Percentiles rank a stretch among this genome's conserved stretches.
Conservation (phyloP, 2,329 filamentous ascomycete genomes). For the Cladophialophora chaetospira region DNA sequence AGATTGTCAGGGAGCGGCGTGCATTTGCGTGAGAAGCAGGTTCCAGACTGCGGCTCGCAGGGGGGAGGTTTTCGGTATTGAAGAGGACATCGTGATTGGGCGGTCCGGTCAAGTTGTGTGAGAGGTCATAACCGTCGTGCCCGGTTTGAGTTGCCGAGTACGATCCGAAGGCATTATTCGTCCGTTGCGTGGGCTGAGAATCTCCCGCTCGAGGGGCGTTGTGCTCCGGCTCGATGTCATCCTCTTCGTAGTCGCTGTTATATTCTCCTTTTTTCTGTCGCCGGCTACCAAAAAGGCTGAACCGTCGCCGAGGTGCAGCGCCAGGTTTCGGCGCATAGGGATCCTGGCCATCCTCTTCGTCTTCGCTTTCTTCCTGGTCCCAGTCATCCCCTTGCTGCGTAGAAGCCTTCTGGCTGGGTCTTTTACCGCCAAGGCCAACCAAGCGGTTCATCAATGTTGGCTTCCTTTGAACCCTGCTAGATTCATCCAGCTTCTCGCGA, state of each 20-base stretch:
- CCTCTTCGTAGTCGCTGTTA: slow-evolving; percentile 24
- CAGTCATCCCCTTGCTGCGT: slow-evolving; percentile 34
- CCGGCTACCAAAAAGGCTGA: slow-evolving; percentile 32
- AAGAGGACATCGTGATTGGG: slow-evolving; percentile 28
- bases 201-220: slow-evolving; percentile 2
- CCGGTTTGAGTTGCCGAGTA: slow-evolving; percentile 1
- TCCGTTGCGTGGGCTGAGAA: background rate
- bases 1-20: slow-evolving; percentile 25
- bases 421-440: slow-evolving; percentile 23
- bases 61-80: slow-evolving; percentile 23
- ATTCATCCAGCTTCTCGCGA: slow-evolving; percentile 32
- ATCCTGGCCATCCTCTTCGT: slow-evolving; percentile 29
- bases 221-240: slow-evolving; percentile 12
- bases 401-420: slow-evolving; percentile 26
- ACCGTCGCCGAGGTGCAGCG: slow-evolving; percentile 23
- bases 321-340: slow-evolving; percentile 19
- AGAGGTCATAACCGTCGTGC: slow-evolving; percentile 7
- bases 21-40: slow-evolving; percentile 15
- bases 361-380: slow-evolving; percentile 34
- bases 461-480: slow-evolving; percentile 22
- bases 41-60: slow-evolving; percentile 22
- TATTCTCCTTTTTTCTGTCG: slow-evolving; percentile 23
- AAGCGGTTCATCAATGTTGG: slow-evolving; percentile 31
- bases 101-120: slow-evolving; percentile 19
- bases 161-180: background rate